A percentile compares a stretch with the other conserved stretches of the same genome.
phyloP scores from a whole-genome alignment of 2,329 filamentous ascomycete species.

The Blumeriella jaapii region DNA sequence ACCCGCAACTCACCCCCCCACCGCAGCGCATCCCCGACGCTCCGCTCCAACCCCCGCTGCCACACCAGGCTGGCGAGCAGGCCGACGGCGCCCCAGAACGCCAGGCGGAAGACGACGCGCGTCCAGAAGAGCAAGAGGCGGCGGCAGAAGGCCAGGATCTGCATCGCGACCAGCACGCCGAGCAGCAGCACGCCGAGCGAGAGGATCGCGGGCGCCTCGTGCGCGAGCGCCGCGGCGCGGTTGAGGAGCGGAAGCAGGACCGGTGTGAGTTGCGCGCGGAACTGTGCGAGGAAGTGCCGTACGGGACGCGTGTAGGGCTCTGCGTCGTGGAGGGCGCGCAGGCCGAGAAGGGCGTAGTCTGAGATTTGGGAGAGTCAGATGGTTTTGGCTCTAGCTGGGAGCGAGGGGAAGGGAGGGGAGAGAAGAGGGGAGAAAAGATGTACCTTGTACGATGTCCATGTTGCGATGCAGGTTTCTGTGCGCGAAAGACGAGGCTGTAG shows the following conservation, averaged over 20 bases:
- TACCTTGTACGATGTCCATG: conserved; percentile 19
- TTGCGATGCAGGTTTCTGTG: too few species aligned
- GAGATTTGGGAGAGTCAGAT: not conserved
- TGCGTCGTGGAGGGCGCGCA: conserved; percentile 12
- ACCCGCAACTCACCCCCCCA: conserved; percentile 39
- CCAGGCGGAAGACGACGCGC: conserved; percentile 47
- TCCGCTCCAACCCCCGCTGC: conserved; percentile 55
- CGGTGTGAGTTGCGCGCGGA: conserved; percentile 10
- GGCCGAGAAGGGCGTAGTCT: conserved; percentile 14
- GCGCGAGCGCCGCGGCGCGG: conserved; percentile 9
- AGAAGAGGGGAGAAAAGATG: not conserved
- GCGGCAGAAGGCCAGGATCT: conserved; percentile 57
- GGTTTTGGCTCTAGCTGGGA: not conserved
- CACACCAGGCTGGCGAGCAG: conserved; percentile 45
- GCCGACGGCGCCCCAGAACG: conserved; percentile 52
- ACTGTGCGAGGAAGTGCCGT: conserved; percentile 3
- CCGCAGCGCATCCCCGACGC: conserved; percentile 45
- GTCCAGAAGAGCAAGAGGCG: conserved; percentile 70
- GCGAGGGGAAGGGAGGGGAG: not conserved
- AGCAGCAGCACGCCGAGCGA: too few species aligned
- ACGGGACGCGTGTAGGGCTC: conserved; percentile 17
- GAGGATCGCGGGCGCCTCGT: conserved; percentile 28
- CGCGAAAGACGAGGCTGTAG: not conserved
- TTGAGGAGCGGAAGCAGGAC: conserved; percentile 17
- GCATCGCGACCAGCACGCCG: conserved; percentile 47